Evolutionary conservation across 768 basidiomycete species (phyloP), one percentile per base, ranked within the genome.

Genomic region (Kwoniella pini): DNA sequence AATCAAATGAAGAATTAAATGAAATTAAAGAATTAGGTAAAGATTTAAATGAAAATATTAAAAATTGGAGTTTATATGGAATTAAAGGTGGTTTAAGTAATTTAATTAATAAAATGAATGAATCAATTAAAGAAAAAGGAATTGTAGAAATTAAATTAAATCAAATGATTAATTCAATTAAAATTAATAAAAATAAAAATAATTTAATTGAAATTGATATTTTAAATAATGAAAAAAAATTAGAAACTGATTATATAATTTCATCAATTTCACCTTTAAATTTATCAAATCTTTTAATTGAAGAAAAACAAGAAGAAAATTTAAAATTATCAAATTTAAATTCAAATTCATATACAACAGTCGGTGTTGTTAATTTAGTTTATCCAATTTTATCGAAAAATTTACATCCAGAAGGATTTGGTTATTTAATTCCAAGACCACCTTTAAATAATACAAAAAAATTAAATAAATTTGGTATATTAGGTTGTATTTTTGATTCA

Each of bases 401-500:
- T 21, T 82, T 94, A 49, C 88, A 91, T 68, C 91, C 92, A 0
- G 82, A 83, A 1, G 95, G 95, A 3, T 99, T 97, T 75, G 95
- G 95, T 9, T 97, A 93, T 80, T 87, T 99, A 71, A 83, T 96
- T 53, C 92, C 94, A 0, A 88, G 93, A 15, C 67, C 77, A 1
- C 17, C 27, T 1, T 17, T 45, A 5, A 22, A 22, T 5, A 71
- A 64, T 5, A 54, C 70, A 1, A 19, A 39, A 9, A 31, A 39
- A 0, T 21, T 58, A 19, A 79, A 78, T 30, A 52, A 68, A 4
- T 68, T 75, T 31, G 74, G 79, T 15, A 59, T 79, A 40, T 83
- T 98, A 0, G 95, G 95, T 12, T 86, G 87, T 28, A 87, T 97
- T 11, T 97, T 97, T 79, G 95, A 98, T 76, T 90, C 89, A 0